A percentile compares a stretch with the other conserved stretches of the same genome.
Evolutionary conservation across 495 filamentous ascomycete genomes (phyloP).

Genomic region (Aspergillus kassunensis): DNA sequence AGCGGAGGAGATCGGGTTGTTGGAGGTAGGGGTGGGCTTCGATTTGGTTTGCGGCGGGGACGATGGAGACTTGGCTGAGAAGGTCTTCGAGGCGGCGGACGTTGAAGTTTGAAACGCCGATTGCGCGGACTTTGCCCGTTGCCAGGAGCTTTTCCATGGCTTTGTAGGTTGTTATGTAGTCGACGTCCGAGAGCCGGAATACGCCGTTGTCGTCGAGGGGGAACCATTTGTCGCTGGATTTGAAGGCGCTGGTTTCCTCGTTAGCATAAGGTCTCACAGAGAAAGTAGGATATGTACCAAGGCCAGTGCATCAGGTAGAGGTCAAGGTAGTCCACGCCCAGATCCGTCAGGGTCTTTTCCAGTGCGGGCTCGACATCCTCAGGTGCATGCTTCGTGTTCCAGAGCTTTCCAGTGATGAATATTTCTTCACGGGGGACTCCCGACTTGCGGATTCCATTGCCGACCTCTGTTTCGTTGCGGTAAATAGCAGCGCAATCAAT

Average conservation of each 20-base stretch:
- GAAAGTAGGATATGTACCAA: not conserved
- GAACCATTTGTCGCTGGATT: slow-evolving; percentile 29
- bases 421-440: slow-evolving; percentile 58
- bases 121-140: slow-evolving; percentile 53
- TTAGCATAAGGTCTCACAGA: not conserved
- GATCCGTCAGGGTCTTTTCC: slow-evolving; percentile 50
- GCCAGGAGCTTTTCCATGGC: slow-evolving; percentile 56
- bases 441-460: slow-evolving; percentile 54
- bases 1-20: slow-evolving; percentile 46
- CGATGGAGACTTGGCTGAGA: slow-evolving; percentile 29
- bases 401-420: slow-evolving; percentile 73
- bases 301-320: slow-evolving; percentile 72
- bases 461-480: slow-evolving; percentile 64
- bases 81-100: slow-evolving; percentile 42
- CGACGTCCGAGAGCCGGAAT: slow-evolving; percentile 30
- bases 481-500: slow-evolving; percentile 71
- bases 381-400: slow-evolving; percentile 34
- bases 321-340: slow-evolving; percentile 65
- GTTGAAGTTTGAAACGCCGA: slow-evolving; percentile 58
- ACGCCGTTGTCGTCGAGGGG: slow-evolving; percentile 39
- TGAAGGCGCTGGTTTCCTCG: slow-evolving; percentile 19
- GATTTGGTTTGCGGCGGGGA: slow-evolving; percentile 56
- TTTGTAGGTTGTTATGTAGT: slow-evolving; percentile 61
- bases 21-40: slow-evolving; percentile 63
- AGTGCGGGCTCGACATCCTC: slow-evolving; percentile 41